Evolutionary conservation across 768 basidiomycete genomes (phyloP).

Genomic region (Roridomyces roridus): DNA sequence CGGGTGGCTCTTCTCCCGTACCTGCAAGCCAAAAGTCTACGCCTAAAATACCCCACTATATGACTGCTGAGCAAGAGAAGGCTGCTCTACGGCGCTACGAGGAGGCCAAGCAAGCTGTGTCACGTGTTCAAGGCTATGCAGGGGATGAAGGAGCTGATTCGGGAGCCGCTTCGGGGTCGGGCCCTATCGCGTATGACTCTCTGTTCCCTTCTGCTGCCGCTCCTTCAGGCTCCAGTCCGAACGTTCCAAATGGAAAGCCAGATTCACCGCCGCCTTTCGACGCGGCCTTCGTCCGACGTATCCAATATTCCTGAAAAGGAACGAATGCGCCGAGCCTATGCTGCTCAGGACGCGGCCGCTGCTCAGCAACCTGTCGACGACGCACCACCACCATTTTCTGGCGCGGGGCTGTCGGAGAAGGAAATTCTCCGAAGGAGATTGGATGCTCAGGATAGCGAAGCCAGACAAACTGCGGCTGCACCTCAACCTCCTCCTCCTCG

Average conservation of each 20-base stretch:
- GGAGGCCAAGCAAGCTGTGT: conserved; percentile 75
- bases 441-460: conserved; percentile 59
- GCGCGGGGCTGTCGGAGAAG: conserved; percentile 53
- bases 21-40: conserved; percentile 21
- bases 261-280: conserved; percentile 65
- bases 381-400: conserved; percentile 31
- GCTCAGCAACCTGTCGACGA: conserved; percentile 30
- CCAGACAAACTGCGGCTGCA: conserved; percentile 30
- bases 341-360: conserved; percentile 68
- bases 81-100: conserved; percentile 70
- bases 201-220: conserved; percentile 54
- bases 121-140: conserved; percentile 53
- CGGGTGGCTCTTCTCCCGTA: conserved; percentile 11
- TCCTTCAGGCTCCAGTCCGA: conserved; percentile 35
- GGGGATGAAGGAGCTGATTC: conserved; percentile 32
- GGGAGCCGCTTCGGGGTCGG: conserved; percentile 30
- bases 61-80: conserved; percentile 78
- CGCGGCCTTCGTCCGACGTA: conserved; percentile 38
- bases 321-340: conserved; percentile 64
- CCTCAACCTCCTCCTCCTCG: conserved; percentile 27
- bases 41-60: conserved; percentile 51
- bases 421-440: conserved; percentile 60
- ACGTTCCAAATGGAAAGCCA: conserved; percentile 33
- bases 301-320: conserved; percentile 71
- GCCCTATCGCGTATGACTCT: conserved; percentile 67